phyloP scores from a whole-genome alignment of 805 yeast genomes.

The Kuraishia ogatae region DNA sequence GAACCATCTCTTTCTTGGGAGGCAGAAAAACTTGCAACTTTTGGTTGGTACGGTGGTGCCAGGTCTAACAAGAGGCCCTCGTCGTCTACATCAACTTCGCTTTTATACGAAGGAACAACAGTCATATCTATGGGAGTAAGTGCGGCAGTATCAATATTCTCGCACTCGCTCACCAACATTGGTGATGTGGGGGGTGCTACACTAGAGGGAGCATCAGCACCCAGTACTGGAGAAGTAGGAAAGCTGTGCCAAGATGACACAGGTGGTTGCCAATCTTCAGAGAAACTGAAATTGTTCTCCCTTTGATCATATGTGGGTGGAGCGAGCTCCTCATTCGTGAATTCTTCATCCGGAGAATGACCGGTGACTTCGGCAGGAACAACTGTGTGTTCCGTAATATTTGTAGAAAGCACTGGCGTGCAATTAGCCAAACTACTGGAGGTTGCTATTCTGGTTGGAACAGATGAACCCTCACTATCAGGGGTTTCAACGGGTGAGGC shows the following conservation, averaged over 20 bases:
- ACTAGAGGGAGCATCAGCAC: background rate
- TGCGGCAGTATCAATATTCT: background rate
- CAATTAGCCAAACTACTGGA: background rate
- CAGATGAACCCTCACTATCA: background rate
- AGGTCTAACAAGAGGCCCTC: constrained; percentile 4
- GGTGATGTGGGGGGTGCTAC: background rate
- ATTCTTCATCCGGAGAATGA: background rate
- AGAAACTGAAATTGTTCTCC: background rate
- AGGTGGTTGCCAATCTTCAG: background rate
- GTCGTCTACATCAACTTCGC: constrained; percentile 18
- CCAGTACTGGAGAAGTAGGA: background rate
- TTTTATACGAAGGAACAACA: constrained; percentile 17
- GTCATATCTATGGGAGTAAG: constrained; percentile 4
- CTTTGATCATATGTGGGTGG: background rate
- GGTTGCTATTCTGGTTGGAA: background rate
- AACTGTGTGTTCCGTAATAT: no score
- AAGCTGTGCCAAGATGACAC: background rate
- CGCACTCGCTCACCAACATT: background rate
- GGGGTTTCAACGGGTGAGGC: background rate
- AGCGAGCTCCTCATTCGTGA: background rate
- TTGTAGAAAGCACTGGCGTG: background rate
- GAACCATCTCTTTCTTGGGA: background rate
- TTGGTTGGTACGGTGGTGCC: constrained; percentile 2
- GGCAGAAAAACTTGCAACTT: background rate
- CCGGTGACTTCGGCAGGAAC: no score